Percentiles rank a stretch among this genome's conserved stretches.
Evolutionary conservation across 345 rosid genomes (phyloP).

Genomic region (Populus alba): DNA sequence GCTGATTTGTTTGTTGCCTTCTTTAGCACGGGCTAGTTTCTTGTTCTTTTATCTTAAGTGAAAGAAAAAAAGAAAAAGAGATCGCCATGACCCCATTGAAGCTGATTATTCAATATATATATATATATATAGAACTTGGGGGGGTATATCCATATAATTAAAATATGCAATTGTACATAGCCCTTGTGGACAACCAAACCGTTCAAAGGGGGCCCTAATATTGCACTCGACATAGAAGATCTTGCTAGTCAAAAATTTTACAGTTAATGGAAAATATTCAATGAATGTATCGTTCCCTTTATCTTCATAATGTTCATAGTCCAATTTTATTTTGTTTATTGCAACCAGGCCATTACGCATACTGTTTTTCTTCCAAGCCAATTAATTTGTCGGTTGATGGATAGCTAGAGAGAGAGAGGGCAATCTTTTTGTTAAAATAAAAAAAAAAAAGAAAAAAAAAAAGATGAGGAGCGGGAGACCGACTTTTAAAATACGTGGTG

Average conservation of each 20-base stretch:
- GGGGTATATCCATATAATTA: not conserved
- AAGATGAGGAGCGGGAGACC: too few relatives aligned
- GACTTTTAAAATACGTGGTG: too few relatives aligned
- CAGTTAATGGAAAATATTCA: slow-evolving; percentile 5
- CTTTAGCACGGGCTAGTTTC: not conserved
- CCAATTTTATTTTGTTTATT: not conserved
- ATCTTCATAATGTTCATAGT: not conserved
- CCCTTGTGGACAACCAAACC: slow-evolving; percentile 15
- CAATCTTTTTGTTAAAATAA: too few relatives aligned
- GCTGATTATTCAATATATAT: not conserved
- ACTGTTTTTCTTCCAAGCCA: not conserved
- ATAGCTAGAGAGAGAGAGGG: too few relatives aligned
- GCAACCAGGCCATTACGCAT: not conserved
- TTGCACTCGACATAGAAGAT: not conserved
- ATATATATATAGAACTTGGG: not conserved
- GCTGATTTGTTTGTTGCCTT: not conserved
- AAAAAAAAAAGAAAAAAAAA: too few relatives aligned
- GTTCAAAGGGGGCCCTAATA: slow-evolving; percentile 9
- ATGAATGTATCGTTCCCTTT: not conserved
- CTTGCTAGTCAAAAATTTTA: slow-evolving; percentile 1
- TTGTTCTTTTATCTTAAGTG: not conserved
- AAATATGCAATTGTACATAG: not conserved
- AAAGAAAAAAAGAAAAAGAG: too few relatives aligned
- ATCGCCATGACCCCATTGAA: not conserved
- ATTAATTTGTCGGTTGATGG: not conserved